Base-by-base conservation (phyloP, 805 yeast species). In the Cyberlindnera mycetangii region DNA sequence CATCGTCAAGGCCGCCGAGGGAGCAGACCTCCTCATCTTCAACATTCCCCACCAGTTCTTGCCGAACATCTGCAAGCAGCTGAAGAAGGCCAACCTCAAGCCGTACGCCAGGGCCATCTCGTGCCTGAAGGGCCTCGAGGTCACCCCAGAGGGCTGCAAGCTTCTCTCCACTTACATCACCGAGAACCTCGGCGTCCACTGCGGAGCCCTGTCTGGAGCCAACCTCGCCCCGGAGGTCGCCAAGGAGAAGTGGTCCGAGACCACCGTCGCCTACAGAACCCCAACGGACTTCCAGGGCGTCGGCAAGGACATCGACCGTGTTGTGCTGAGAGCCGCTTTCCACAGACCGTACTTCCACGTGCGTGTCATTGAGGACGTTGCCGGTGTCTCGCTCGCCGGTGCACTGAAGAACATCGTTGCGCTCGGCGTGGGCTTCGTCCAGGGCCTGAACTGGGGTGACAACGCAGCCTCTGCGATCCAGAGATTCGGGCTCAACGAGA, bases 271-370 rank as follows among this genome's bases (percentile, higher is more conserved):
- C 18, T 93, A 88, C 71, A 81, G 77, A 46, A 60, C 74, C 19
- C 96, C 97, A 45, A 62, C 62, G 21, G 88, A 89, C 50, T 69
- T 59, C 63, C 67, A 62, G 51, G 74, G 74, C 43, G 65, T 59
- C 33, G 72, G 73, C 44, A 61, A 61, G 50, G 74, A 70, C 67
- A 83, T 72, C 71, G 95, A 87, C 64, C 79, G 80, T 51, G 65
- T 66, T 33, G 78, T 85, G 27, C 72, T 92, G 62, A 88, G 83
- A 67, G 81, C 81, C 49, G 75, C 89, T 41, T 92, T 93, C 86
- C 98, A 93, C 75, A 83, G 98, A 73, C 92, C 95, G 27, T 93
- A 93, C 75, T 93, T 93, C 88, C 98, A 93, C 68, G 99, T 93
- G 32, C 78, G 87, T 61, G 95, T 92, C 48, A 78, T 89, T 47